phyloP scores from a whole-genome alignment of 148 eudicot species.

The Pouteria glomerata region DNA sequence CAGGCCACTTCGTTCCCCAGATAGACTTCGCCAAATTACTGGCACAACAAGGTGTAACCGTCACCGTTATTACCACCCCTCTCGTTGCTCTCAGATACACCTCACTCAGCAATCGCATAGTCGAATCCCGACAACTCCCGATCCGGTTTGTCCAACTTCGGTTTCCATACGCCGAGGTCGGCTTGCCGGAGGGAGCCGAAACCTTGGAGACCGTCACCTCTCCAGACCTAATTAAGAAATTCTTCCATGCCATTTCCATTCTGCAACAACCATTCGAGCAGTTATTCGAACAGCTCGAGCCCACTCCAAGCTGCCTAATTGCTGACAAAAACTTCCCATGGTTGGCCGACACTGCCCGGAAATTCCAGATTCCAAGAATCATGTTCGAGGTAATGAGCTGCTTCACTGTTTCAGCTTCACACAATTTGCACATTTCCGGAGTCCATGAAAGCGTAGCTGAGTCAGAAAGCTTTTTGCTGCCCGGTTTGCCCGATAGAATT shows the following conservation, averaged over 20 bases:
- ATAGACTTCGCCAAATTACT: slow-evolving; percentile 5
- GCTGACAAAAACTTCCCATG: not conserved
- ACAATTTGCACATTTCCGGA: not conserved
- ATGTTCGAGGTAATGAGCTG: slow-evolving; percentile 5
- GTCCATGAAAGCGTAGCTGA: slow-evolving; percentile 7
- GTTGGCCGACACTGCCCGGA: no score
- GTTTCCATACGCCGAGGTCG: not conserved
- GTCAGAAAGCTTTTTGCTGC: slow-evolving; percentile 16
- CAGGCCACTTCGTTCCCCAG: slow-evolving; percentile 10
- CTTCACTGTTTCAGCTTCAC: not conserved
- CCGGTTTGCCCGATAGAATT: slow-evolving; percentile 38
- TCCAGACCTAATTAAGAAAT: not conserved
- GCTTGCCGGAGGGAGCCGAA: not conserved
- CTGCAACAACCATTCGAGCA: not conserved
- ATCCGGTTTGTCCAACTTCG: not conserved
- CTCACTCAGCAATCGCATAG: not conserved
- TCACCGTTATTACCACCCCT: not conserved
- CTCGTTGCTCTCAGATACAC: not conserved
- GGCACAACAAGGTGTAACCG: not conserved
- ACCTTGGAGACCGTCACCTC: not conserved
- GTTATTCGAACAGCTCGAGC: not conserved
- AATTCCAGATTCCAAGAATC: not conserved
- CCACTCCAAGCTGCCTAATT: not conserved
- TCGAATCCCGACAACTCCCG: not conserved
- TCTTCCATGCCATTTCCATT: not conserved